Percentiles rank a stretch among this genome's conserved stretches.
These are phyloP conservation scores for Ceratobasidium sp. DNA, from an alignment of 1,284 basidiomycete species.

Conservation along the genomic window DNA sequence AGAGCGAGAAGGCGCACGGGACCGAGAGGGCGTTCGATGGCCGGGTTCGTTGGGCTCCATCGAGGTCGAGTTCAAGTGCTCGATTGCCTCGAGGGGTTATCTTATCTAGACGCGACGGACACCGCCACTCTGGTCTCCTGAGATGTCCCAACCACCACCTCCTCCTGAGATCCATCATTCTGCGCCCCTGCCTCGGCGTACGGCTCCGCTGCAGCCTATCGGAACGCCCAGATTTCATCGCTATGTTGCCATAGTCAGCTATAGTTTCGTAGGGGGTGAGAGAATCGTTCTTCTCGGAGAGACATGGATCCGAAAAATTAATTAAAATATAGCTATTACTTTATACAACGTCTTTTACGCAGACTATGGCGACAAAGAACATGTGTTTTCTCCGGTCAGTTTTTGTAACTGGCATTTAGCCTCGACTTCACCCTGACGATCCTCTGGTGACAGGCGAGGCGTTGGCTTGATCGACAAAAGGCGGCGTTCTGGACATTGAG, in stretches of 20 bases:
- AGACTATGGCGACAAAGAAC: slow-evolving; percentile 33
- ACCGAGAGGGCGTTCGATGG: slow-evolving; percentile 7
- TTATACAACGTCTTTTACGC: slow-evolving; percentile 34
- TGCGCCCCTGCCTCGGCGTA: slow-evolving; percentile 3
- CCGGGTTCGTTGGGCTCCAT: slow-evolving; percentile 11
- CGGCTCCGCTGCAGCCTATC: background rate
- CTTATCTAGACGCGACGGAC: slow-evolving; percentile 10
- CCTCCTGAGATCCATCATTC: slow-evolving; percentile 19
- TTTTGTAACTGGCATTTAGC: background rate
- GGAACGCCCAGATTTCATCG: slow-evolving; percentile 7
- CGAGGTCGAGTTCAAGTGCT: slow-evolving; percentile 13
- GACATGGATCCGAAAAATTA: background rate
- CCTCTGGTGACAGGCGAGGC: slow-evolving; percentile 13
- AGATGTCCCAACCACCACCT: slow-evolving; percentile 26
- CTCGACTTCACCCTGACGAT: background rate
- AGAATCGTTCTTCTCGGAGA: background rate
- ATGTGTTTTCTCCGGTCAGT: slow-evolving; percentile 39
- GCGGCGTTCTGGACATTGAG: slow-evolving; percentile 33
- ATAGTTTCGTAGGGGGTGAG: slow-evolving; percentile 15
- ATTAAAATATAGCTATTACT: slow-evolving; percentile 10
- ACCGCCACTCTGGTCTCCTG: slow-evolving; percentile 7
- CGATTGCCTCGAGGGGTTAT: background rate
- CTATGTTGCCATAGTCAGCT: slow-evolving; percentile 21
- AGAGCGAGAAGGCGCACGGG: slow-evolving; percentile 24
- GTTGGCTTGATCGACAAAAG: slow-evolving; percentile 38